Base-by-base conservation (phyloP, 2,329 filamentous ascomycete species). In the Aureobasidium sp. region DNA sequence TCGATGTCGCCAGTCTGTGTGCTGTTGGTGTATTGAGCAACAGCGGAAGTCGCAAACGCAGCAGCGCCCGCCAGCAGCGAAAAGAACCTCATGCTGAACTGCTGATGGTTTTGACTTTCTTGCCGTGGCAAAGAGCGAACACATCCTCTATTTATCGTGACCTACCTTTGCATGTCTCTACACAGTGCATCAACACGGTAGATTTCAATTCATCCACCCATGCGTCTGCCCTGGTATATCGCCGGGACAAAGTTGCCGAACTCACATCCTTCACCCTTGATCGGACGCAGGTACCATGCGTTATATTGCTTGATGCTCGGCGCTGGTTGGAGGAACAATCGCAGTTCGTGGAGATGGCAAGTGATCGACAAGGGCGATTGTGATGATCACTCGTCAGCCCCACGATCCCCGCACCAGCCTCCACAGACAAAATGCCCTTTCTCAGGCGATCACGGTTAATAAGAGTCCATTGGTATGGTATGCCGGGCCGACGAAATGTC, bases 141-240 rank as follows among this genome's bases (percentile, higher is more conserved):
- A 15, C 27, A 26, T 15, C 32, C 29, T 29, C n/a, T 48, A 48
- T 20, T 58, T 58, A 58, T 48, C 23, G 4, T 20, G 17, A 39
- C 32, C 34, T 58, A 58, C 55, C 55, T 48, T 13, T n/a, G 17
- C 23, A 48, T 41, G 23, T 7, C 13, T 27, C 4, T 34, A 10
- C 12, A 29, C n/a, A 48, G 32, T 29, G 20, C 13, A 23, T 12
- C 29, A 39, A 42, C 42, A 48, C 55, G 55, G 55, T 42, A 58
- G 23, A 58, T 58, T 39, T 58, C 55, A 58, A 58, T 58, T 58
- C 55, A 58, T 58, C 55, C 55, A 58, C 55, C 55, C n/a, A 27
- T 20, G 9, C 27, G 15, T 20, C 29, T 37, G 55, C 42, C 42
- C 42, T 48, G 15, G 15, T 15, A 27, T n/a, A 36, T 27, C 29